A percentile compares a stretch with the other conserved stretches of the same genome.
Conservation (phyloP, 352 stramenopile species). For the Peronospora farinosa region DNA sequence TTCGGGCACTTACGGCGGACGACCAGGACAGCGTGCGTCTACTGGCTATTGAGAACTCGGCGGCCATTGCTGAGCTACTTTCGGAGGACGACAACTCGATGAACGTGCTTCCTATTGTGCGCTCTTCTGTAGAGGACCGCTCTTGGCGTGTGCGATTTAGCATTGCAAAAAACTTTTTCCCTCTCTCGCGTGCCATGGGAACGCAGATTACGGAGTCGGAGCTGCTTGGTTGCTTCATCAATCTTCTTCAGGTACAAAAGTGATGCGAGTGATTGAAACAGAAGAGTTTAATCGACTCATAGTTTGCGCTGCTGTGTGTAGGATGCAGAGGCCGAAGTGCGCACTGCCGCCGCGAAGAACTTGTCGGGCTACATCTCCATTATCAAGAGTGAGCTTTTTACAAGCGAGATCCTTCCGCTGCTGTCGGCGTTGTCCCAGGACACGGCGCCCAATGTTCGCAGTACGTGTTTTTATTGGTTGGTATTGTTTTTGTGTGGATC, state of each 20-base stretch:
- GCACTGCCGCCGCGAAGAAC: conserved; percentile 88
- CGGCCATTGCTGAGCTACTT: conserved; percentile 66
- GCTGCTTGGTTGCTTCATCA: conserved; percentile 87
- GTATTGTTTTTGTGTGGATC: neutral
- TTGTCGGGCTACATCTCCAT: conserved; percentile 89
- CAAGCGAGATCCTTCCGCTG: conserved; percentile 84
- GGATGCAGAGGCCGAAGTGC: conserved; percentile 91
- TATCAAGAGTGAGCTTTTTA: conserved; percentile 87
- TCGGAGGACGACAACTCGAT: conserved; percentile 69
- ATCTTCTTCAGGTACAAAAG: conserved; percentile 74
- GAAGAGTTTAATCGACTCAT: neutral
- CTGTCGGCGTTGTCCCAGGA: conserved; percentile 89
- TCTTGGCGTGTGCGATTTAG: conserved; percentile 92
- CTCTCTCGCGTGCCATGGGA: conserved; percentile 73
- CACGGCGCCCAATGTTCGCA: conserved; percentile 83
- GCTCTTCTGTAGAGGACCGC: conserved; percentile 72
- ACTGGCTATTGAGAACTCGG: conserved; percentile 86
- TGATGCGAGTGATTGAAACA: neutral
- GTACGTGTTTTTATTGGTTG: conserved; percentile 29
- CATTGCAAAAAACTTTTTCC: conserved; percentile 91
- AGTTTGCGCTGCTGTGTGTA: conserved; percentile 14
- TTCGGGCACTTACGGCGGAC: conserved; percentile 85
- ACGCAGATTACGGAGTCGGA: conserved; percentile 79
- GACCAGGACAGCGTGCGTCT: conserved; percentile 93
- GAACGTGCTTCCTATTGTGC: conserved; percentile 70